Conservation (phyloP, 345 rosid species). For the Corchorus olitorius region DNA sequence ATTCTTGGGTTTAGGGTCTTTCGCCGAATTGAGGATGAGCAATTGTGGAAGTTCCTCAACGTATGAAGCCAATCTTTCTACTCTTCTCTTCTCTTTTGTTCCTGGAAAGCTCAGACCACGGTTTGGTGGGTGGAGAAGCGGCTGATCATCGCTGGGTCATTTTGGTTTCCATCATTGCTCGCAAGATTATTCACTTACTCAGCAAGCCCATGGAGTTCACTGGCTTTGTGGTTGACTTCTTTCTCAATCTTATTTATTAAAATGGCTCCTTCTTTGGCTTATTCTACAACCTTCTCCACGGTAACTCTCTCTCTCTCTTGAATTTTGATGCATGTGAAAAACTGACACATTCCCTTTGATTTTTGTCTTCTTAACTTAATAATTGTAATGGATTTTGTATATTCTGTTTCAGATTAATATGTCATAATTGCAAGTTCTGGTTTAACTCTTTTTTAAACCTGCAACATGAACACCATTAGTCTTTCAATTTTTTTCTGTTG, state of each 20-base stretch:
- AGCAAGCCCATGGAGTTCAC: constrained; percentile 66
- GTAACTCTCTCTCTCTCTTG: constrained; percentile 35
- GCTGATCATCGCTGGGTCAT: constrained; percentile 61
- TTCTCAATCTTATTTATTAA: constrained; percentile 61
- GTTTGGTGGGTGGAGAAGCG: constrained; percentile 22
- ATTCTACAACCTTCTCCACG: constrained; percentile 44
- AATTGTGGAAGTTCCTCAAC: no score
- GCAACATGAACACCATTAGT: constrained; percentile 37
- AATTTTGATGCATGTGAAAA: neutral
- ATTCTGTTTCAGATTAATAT: no score
- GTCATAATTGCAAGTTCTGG: no score
- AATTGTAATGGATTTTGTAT: no score
- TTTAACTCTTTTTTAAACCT: constrained; percentile 9
- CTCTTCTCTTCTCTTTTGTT: constrained; percentile 27
- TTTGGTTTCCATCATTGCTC: constrained; percentile 58
- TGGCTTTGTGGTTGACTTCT: constrained; percentile 58
- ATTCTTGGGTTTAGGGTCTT: no score
- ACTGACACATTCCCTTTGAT: neutral
- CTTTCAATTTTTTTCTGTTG: constrained; percentile 4
- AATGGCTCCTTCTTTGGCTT: constrained; percentile 63
- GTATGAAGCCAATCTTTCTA: no score
- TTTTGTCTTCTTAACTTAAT: neutral
- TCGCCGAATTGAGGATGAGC: no score
- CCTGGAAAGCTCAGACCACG: constrained; percentile 51
- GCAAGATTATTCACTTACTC: constrained; percentile 53